phyloP scores from a whole-genome alignment of 306 rosid genomes.

The Castanopsis chinensis region DNA sequence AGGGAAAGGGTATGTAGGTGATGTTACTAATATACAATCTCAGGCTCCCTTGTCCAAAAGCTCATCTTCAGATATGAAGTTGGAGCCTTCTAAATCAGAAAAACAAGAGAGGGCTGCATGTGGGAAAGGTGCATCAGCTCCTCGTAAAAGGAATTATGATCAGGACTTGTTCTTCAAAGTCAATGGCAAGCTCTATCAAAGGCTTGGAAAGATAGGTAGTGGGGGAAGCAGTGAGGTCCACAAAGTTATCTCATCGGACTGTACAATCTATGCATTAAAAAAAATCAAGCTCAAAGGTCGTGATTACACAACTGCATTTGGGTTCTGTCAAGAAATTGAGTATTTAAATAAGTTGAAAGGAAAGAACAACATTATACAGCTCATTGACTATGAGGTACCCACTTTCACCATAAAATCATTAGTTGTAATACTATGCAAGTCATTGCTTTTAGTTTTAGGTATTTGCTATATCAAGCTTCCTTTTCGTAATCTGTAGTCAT shows the following conservation, averaged over 20 bases:
- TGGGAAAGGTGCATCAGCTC: constrained; percentile 48
- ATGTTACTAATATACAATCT: constrained; percentile 36
- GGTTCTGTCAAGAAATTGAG: constrained; percentile 98
- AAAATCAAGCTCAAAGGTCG: constrained; percentile 93
- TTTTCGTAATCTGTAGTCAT: not conserved
- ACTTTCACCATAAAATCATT: constrained; percentile 16
- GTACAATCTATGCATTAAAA: constrained; percentile 86
- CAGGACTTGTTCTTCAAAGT: constrained; percentile 92
- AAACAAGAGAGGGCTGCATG: constrained; percentile 62
- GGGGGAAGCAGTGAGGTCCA: constrained; percentile 99
- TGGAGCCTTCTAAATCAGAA: constrained; percentile 52
- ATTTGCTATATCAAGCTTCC: constrained; percentile 6
- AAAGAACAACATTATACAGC: constrained; percentile 83
- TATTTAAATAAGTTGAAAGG: constrained; percentile 87
- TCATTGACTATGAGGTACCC: constrained; percentile 86
- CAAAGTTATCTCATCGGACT: constrained; percentile 96
- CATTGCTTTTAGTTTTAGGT: constrained; percentile 16
- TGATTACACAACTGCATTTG: constrained; percentile 90
- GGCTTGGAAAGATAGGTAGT: constrained; percentile 98
- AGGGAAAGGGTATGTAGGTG: constrained; percentile 35
- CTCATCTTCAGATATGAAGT: constrained; percentile 44
- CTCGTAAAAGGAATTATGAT: constrained; percentile 75
- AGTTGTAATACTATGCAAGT: not conserved
- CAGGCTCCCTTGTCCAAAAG: constrained; percentile 42
- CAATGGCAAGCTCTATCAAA: constrained; percentile 92